Base-by-base conservation (phyloP, 768 basidiomycete species). In the Punctularia strigosozonata region DNA sequence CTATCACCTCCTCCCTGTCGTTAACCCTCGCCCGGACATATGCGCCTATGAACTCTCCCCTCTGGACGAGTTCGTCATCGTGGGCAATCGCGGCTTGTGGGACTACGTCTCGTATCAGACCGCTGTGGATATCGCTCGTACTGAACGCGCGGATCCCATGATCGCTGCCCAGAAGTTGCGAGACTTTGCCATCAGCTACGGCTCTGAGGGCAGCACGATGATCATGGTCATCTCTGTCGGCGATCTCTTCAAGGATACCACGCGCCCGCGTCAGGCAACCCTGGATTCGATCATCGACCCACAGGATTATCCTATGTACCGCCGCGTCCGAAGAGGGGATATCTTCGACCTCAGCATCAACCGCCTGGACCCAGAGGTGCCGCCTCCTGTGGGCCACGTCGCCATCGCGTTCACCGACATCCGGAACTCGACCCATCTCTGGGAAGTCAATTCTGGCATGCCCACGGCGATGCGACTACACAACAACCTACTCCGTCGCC, bases 361-460 rank as follows among this genome's bases (percentile, higher is more conserved):
- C 17, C 67, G 84, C 39, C 64, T 95, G 21, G 77, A 75, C 31
- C 69, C 69, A 24, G 92, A 92, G 52, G 81, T 95, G 36, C 66
- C 79, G 2, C 75, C 95, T 0, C 95, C 95, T 0, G 71, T 61
- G 3, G 95, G 94, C 0, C 81, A 86, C 50, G 62, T 99, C 34
- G 87, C 91, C 14, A 71, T 99, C 38, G 94, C 91, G 23, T 99
- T 99, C 63, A 99, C 94, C 14, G 95, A 98, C 62, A 97, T 99
- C 48, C 77, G 85, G 23, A 97, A 97, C 50, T 98, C 95, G 41
- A 98, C 95, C 0, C 81, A 85, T 44, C 64, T 98, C 1, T 99
- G 94, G 94, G 95, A 99, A 50, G 79, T 76, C 30, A 97, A 97
- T 50, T 75, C 83, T 0, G 91, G 92, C 3, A 99, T 98, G 92